These are phyloP conservation scores for Fulvia fulva DNA, from an alignment of 2,329 filamentous ascomycete species.

Conservation along the genomic window DNA sequence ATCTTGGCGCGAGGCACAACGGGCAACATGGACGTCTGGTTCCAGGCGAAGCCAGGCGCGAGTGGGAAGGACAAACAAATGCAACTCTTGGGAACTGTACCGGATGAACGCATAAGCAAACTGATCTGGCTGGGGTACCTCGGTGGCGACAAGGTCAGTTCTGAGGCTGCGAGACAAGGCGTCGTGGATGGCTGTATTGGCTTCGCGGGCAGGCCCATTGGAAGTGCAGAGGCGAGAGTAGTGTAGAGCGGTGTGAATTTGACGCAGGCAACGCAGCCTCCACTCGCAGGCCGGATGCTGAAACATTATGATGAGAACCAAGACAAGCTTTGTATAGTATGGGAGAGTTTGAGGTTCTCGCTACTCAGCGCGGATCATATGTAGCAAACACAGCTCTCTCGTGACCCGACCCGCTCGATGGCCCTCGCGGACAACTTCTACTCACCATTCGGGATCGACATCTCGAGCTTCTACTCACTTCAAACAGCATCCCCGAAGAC, in stretches of 20 bases:
- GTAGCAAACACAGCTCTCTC: too few species aligned
- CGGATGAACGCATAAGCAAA: slow-evolving; percentile 74
- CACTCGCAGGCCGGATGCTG: too few species aligned
- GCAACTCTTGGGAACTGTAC: slow-evolving; percentile 64
- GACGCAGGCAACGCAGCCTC: neutral
- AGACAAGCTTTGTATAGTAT: too few species aligned
- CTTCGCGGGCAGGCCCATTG: slow-evolving; percentile 82
- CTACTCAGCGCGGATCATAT: too few species aligned
- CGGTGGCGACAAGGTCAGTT: slow-evolving; percentile 79
- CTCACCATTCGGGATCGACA: too few species aligned
- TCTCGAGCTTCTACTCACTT: too few species aligned
- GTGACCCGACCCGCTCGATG: too few species aligned
- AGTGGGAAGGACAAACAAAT: slow-evolving; percentile 35
- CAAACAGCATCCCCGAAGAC: too few species aligned
- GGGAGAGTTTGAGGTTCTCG: too few species aligned
- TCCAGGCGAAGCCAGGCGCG: slow-evolving; percentile 49
- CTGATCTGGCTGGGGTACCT: slow-evolving; percentile 89
- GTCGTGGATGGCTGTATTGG: slow-evolving; percentile 85
- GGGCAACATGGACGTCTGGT: slow-evolving; percentile 66
- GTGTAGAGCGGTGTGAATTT: neutral
- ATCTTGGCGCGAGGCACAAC: slow-evolving; percentile 63
- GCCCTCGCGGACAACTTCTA: too few species aligned
- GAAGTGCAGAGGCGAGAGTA: slow-evolving; percentile 79
- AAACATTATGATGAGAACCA: too few species aligned
- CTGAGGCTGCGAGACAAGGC: slow-evolving; percentile 72